Conservation (phyloP, 768 basidiomycete genomes). For the Mrakia gelida region DNA sequence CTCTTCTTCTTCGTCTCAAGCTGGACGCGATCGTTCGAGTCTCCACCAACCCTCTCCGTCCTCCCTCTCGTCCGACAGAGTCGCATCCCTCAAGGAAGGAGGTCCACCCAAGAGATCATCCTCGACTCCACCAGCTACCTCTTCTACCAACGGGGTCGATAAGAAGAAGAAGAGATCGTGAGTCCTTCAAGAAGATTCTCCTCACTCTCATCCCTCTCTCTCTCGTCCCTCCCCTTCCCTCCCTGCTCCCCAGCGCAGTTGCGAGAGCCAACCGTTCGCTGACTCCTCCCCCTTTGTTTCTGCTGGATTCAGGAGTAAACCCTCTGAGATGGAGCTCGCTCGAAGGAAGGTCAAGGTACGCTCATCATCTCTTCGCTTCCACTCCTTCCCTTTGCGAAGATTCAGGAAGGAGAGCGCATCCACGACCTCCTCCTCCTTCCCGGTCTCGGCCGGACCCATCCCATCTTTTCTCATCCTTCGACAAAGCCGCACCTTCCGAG, state of each 20-base stretch:
- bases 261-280: not conserved
- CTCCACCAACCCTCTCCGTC: not conserved
- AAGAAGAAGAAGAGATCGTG: conserved; percentile 18
- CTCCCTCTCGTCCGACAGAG: not conserved
- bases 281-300: not conserved
- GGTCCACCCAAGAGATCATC: not conserved
- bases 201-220: not conserved
- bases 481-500: not conserved
- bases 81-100: not conserved
- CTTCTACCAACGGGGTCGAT: not conserved
- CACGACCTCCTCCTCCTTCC: not conserved
- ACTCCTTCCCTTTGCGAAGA: not conserved
- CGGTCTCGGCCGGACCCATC: conserved; percentile 13
- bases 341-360: conserved; percentile 29
- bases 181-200: not conserved
- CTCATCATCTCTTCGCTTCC: not conserved
- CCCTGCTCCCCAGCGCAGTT: too few relatives aligned
- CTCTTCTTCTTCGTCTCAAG: not conserved
- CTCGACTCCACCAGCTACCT: not conserved
- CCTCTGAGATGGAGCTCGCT: conserved; percentile 20
- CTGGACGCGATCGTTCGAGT: not conserved
- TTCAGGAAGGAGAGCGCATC: too few relatives aligned
- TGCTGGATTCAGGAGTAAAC: not conserved
- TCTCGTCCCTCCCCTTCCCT: not conserved
- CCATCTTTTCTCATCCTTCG: not conserved